Conservation (phyloP, 129 eudicot species). For the Glebionis coronaria region DNA sequence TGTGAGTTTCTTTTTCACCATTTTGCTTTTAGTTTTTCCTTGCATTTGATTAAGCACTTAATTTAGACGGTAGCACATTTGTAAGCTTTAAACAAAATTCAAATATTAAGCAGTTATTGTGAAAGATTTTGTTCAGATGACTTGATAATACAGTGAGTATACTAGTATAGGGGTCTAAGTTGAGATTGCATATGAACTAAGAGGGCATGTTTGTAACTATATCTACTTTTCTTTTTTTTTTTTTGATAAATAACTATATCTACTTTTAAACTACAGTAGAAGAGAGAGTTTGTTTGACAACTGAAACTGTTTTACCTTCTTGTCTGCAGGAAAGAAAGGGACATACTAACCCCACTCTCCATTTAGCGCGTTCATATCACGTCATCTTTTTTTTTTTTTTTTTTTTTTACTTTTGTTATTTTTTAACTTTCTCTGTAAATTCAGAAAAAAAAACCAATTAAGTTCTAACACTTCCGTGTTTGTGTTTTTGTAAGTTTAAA, state of each 20-base stretch:
- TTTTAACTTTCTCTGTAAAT: neutral
- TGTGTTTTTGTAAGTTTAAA: too few species aligned
- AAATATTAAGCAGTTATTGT: too few species aligned
- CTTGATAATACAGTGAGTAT: neutral
- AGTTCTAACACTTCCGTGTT: too few species aligned
- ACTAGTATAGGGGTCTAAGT: neutral
- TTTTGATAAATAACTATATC: too few species aligned
- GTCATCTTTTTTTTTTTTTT: neutral
- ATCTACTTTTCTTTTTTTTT: too few species aligned
- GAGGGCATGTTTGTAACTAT: slow-evolving; percentile 7
- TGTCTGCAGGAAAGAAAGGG: slow-evolving; percentile 41
- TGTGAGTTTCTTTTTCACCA: too few species aligned
- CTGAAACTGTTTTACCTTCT: slow-evolving; percentile 38
- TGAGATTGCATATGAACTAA: neutral
- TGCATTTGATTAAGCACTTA: too few species aligned
- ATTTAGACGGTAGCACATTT: too few species aligned
- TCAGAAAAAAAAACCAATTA: too few species aligned
- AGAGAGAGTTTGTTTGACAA: slow-evolving; percentile 28
- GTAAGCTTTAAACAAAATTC: too few species aligned
- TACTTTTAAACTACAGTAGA: slow-evolving; percentile 16
- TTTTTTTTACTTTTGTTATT: too few species aligned
- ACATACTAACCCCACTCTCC: slow-evolving; percentile 17
- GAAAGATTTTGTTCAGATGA: neutral
- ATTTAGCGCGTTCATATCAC: slow-evolving; percentile 18
- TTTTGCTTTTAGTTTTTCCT: too few species aligned